Base-by-base conservation (phyloP, 305 asterid species). In the Fraxinus latifolia region DNA sequence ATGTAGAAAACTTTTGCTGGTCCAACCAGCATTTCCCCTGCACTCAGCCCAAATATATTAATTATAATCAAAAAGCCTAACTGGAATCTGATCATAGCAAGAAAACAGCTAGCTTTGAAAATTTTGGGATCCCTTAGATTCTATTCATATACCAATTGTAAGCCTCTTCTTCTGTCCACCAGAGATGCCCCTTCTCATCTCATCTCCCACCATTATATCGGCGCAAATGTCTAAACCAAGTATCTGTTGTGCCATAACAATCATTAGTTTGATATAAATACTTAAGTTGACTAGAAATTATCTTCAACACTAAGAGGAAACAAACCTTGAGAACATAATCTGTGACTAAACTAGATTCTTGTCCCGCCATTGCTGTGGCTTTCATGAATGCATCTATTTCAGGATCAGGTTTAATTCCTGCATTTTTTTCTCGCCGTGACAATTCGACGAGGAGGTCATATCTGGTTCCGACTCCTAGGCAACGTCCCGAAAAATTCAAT, bases 91-190 rank as follows among this genome's bases (percentile, higher is more conserved):
- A 44, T 53, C 32, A 15, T 9, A 36, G 15, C 19, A 32, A 55
- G 27, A 25, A 77, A 77, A 60, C 14, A 34, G 33, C 5, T 34
- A 58, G 32, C 79, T 81, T 12, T 0, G 39, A 58, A 15, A 39
- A 81, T 80, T 71, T 67, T 36, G 23, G 44, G 58, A 23, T 74
- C 62, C 2, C n/a, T 4, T 5, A 47, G 19, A 82, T 14, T 77
- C 27, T 80, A 79, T 82, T 37, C 58, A 71, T 88, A 34, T 85
- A 94, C 98, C 99, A n/a, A 97, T 94, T 6, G 99, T 96, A 83
- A 94, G 93, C 25, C 98, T 91, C 81, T 94, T 96, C 86, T 93
- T 96, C 89, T 96, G 98, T 79, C 99, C 99, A 67, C 99, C 99
- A 0, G 99, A 96, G 80, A 96, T 93, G 47, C 99, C 98, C 58